phyloP scores from a whole-genome alignment of 2,329 filamentous ascomycete genomes.

The Cercospora brassicicola region DNA sequence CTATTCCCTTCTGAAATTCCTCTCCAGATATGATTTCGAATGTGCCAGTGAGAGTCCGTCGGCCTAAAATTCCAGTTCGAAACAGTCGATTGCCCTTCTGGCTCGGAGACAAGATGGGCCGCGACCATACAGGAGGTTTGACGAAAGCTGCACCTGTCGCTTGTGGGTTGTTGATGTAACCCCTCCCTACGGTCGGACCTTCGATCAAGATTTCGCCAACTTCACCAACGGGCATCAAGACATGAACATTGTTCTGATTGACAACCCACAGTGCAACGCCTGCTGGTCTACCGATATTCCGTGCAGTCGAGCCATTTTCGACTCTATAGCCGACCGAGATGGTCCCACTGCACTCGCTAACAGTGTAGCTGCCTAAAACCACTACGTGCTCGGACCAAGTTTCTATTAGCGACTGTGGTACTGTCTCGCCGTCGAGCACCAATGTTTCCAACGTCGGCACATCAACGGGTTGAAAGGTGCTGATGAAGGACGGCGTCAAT shows the following conservation, averaged over 20 bases:
- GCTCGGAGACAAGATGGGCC: not conserved
- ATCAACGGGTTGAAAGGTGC: not conserved
- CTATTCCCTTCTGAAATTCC: not conserved
- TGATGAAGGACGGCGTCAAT: not conserved
- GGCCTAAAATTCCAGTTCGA: not conserved
- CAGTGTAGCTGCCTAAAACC: not conserved
- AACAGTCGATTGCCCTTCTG: not conserved
- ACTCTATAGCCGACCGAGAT: not conserved
- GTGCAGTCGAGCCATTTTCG: not conserved
- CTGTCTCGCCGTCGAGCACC: not conserved
- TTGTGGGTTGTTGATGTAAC: slow-evolving; percentile 41
- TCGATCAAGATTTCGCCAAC: slow-evolving; percentile 49
- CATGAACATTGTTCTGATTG: not conserved
- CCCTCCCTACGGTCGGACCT: slow-evolving; percentile 46
- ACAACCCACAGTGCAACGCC: not conserved
- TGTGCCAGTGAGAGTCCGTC: not conserved
- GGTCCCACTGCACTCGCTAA: slow-evolving; percentile 1
- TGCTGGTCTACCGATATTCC: not conserved
- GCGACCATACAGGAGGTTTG: not conserved
- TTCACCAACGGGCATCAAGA: slow-evolving; percentile 13
- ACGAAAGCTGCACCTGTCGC: not conserved
- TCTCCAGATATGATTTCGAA: not conserved
- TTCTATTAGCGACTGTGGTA: not conserved
- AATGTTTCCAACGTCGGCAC: slow-evolving; percentile 1
- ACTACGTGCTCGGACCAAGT: not conserved